Percentiles rank a stretch among this genome's conserved stretches.
phyloP scores from a whole-genome alignment of 1,139 yeast species.

The Wickerhamomyces sp. region DNA sequence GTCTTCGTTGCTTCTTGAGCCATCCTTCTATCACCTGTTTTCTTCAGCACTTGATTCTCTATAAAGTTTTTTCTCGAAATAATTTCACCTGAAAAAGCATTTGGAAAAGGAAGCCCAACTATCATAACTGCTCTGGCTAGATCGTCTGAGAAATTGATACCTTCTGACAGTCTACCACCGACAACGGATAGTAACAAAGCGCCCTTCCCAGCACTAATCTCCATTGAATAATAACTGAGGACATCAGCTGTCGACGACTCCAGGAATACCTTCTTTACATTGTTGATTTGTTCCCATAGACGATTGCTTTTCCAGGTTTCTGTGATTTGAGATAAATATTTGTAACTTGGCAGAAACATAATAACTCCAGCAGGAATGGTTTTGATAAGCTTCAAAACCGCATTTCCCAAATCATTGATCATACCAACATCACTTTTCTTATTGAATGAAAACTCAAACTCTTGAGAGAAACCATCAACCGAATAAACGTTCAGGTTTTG shows the following conservation, averaged over 20 bases:
- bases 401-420: slow-evolving; percentile 48
- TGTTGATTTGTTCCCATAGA: slow-evolving; percentile 31
- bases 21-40: slow-evolving; percentile 21
- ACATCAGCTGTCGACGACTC: slow-evolving; percentile 52
- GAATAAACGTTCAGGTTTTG: slow-evolving; percentile 61
- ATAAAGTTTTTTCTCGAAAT: slow-evolving; percentile 67
- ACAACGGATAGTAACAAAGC: slow-evolving; percentile 81
- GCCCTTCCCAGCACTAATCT: slow-evolving; percentile 36
- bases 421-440: slow-evolving; percentile 45
- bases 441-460: slow-evolving; percentile 66
- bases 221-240: slow-evolving; percentile 45
- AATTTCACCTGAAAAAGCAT: slow-evolving; percentile 76
- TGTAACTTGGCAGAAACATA: slow-evolving; percentile 81
- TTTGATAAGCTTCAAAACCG: slow-evolving; percentile 38
- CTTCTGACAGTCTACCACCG: slow-evolving; percentile 93
- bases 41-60: slow-evolving; percentile 35
- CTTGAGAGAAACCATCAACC: slow-evolving; percentile 26
- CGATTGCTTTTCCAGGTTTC: slow-evolving; percentile 43
- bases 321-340: slow-evolving; percentile 51
- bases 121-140: slow-evolving; percentile 83
- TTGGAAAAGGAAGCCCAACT: slow-evolving; percentile 91
- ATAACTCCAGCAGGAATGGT: slow-evolving; percentile 73
- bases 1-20: slow-evolving; percentile 27
- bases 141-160: slow-evolving; percentile 84
- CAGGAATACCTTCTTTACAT: slow-evolving; percentile 42